Evolutionary conservation across 2,329 filamentous ascomycete species (phyloP).

Genomic region (Aureobasidium subglaciale): DNA sequence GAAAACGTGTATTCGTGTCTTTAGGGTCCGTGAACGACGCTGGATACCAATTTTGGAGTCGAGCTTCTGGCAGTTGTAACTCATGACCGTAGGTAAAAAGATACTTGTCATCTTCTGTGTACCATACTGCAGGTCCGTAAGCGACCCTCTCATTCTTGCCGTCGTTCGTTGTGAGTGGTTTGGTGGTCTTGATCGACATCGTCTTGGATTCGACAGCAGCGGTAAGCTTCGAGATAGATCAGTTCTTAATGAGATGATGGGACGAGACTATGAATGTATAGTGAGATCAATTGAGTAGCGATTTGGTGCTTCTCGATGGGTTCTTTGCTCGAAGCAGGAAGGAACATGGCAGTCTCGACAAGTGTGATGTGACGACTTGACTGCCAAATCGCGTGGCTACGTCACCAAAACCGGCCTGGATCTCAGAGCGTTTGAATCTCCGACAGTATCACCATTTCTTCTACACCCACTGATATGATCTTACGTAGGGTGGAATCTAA

Average conservation of each 20-base stretch:
- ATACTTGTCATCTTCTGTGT: slow-evolving; percentile 21
- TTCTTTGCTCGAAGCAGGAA: too few relatives aligned
- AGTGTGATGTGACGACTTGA: slow-evolving; percentile 1
- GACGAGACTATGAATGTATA: too few relatives aligned
- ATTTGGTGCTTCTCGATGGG: too few relatives aligned
- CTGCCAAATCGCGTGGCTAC: background rate
- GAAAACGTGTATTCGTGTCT: slow-evolving; percentile 16
- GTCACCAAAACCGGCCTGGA: background rate
- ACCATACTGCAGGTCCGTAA: slow-evolving; percentile 10
- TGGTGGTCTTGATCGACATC: slow-evolving; percentile 4
- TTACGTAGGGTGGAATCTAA: too few relatives aligned
- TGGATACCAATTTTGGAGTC: slow-evolving; percentile 24
- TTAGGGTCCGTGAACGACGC: slow-evolving; percentile 17
- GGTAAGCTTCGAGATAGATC: background rate
- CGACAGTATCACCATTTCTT: too few relatives aligned
- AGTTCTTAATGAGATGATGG: background rate
- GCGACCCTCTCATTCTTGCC: background rate
- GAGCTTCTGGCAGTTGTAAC: slow-evolving; percentile 19
- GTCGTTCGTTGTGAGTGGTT: slow-evolving; percentile 3
- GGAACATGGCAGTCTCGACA: too few relatives aligned
- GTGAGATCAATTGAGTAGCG: background rate
- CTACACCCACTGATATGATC: too few relatives aligned
- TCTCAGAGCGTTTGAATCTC: background rate
- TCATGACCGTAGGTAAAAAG: slow-evolving; percentile 23
- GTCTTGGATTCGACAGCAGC: background rate